Percentiles rank a stretch among this genome's conserved stretches.
Evolutionary conservation across 2,329 filamentous ascomycete species (phyloP).

Genomic region (Phaeosphaeriaceae sp.): DNA sequence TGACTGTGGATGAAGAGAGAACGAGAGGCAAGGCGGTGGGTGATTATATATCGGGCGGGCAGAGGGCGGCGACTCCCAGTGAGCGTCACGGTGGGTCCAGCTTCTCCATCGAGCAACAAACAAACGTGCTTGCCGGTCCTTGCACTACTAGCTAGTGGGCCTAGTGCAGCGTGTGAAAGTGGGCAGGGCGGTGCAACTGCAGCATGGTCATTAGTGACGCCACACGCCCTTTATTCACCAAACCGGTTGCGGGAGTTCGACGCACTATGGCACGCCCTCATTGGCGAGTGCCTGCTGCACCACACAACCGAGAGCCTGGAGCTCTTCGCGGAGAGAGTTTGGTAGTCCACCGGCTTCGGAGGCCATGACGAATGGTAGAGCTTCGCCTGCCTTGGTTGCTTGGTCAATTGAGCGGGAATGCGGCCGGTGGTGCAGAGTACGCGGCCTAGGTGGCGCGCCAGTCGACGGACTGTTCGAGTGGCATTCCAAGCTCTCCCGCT

Average conservation of each 20-base stretch:
- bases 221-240: conserved; percentile 21
- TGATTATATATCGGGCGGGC: conserved; percentile 25
- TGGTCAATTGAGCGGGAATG: conserved; percentile 20
- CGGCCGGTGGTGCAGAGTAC: conserved; percentile 13
- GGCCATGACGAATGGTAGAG: conserved; percentile 28
- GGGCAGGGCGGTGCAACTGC: no score
- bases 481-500: conserved; percentile 16
- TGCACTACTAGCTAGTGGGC: conserved; percentile 15
- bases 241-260: conserved; percentile 22
- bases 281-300: conserved; percentile 27
- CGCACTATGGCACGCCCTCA: conserved; percentile 7
- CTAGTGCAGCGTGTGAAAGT: no score
- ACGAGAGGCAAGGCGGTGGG: conserved; percentile 15
- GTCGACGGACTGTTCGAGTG: conserved; percentile 7
- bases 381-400: conserved; percentile 22
- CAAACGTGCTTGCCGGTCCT: conserved; percentile 22
- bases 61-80: conserved; percentile 11
- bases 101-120: conserved; percentile 26
- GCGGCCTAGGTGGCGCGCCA: conserved; percentile 18
- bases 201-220: conserved; percentile 30
- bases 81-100: conserved; percentile 21
- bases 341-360: conserved; percentile 12
- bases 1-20: conserved; percentile 14
- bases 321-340: conserved; percentile 11
- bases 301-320: conserved; percentile 26